phyloP scores from a whole-genome alignment of 352 stramenopile genomes.

The Pythium pyrilobum region DNA sequence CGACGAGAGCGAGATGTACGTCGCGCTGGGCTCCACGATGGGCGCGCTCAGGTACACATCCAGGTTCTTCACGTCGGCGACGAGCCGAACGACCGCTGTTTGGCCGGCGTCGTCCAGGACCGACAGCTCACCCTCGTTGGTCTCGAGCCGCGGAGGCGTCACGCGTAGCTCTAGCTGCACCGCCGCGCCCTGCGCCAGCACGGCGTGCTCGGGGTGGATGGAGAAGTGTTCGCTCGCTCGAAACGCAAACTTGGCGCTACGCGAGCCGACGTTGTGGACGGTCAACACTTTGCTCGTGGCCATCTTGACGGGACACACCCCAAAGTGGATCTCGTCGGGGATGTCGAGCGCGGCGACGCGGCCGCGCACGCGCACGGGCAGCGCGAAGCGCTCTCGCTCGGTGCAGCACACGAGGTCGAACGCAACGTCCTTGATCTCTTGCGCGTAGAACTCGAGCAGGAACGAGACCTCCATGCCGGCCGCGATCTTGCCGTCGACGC shows the following conservation, averaged over 20 bases:
- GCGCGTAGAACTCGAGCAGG: constrained; percentile 86
- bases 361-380: constrained; percentile 86
- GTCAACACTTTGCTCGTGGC: constrained; percentile 70
- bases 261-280: constrained; percentile 87
- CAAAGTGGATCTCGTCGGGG: constrained; percentile 87
- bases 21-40: constrained; percentile 75
- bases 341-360: constrained; percentile 84
- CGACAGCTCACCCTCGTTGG: constrained; percentile 68
- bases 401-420: constrained; percentile 92
- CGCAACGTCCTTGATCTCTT: constrained; percentile 86
- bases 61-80: constrained; percentile 76
- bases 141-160: constrained; percentile 25
- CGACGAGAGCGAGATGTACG: constrained; percentile 91
- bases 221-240: constrained; percentile 47
- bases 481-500: constrained; percentile 79
- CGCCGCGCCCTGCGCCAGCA: constrained; percentile 54
- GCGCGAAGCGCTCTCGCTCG: constrained; percentile 92
- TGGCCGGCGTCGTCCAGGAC: constrained; percentile 83
- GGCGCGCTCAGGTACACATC: constrained; percentile 89
- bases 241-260: constrained; percentile 74
- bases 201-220: constrained; percentile 53
- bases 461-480: constrained; percentile 94
- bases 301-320: constrained; percentile 85
- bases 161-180: constrained; percentile 82
- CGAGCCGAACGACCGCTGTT: constrained; percentile 61